Percentiles rank a stretch among this genome's conserved stretches.
These are phyloP conservation scores for Phytopythium vexans DNA, from an alignment of 352 stramenopile genomes.

Conservation along the genomic window DNA sequence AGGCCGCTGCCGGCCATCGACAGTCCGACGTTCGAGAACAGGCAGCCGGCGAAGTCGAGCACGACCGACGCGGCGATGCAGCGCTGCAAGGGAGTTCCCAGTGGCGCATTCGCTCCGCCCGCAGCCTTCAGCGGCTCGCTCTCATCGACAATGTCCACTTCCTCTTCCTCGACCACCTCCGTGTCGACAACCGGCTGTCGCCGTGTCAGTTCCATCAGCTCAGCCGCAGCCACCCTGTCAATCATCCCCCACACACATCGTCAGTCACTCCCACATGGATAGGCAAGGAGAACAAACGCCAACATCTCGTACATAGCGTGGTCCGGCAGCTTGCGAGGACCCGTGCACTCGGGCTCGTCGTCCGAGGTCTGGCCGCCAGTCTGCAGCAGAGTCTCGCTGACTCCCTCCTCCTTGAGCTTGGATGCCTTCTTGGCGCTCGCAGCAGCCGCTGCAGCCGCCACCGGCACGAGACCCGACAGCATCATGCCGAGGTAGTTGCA, in stretches of 20 bases:
- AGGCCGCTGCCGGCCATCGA: conserved; percentile 80
- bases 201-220: conserved; percentile 59
- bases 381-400: neutral
- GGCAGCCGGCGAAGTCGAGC: conserved; percentile 79
- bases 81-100: conserved; percentile 29
- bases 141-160: conserved; percentile 13
- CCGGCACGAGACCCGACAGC: conserved; percentile 69
- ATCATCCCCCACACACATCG: neutral
- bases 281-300: too few relatives aligned
- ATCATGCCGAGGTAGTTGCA: conserved; percentile 89
- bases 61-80: conserved; percentile 68
- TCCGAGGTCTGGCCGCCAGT: neutral
- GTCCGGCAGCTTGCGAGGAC: neutral
- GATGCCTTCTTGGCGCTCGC: conserved; percentile 2
- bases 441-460: conserved; percentile 3
- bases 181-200: conserved; percentile 18
- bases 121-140: neutral
- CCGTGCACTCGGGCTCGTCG: conserved; percentile 14
- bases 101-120: too few relatives aligned
- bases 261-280: neutral
- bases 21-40: conserved; percentile 82
- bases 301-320: neutral
- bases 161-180: conserved; percentile 15
- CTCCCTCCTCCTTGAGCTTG: conserved; percentile 5
- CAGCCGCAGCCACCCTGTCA: neutral